Conservation (phyloP, 2,329 filamentous ascomycete species). For the Paramyrothecium roridum region DNA sequence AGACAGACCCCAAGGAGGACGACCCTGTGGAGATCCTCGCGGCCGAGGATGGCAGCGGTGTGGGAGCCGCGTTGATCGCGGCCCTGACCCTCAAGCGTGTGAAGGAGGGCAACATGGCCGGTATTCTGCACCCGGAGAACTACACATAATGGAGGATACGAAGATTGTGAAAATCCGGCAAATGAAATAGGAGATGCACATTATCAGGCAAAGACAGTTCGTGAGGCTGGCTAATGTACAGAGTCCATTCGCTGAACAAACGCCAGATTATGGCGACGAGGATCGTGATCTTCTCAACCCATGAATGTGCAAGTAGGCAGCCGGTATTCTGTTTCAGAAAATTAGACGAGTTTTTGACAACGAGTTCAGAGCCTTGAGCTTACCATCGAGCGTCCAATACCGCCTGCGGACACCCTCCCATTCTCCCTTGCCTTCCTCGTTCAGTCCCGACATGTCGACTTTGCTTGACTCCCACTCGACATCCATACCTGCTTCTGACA, state of each 20-base stretch:
- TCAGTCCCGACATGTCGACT: constrained; percentile 65
- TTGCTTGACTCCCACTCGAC: constrained; percentile 78
- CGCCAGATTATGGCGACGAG: background rate
- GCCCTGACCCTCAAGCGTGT: constrained; percentile 64
- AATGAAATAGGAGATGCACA: background rate
- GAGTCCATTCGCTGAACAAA: background rate
- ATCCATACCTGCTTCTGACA: constrained; percentile 85
- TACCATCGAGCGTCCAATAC: constrained; percentile 83
- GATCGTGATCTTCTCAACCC: constrained; percentile 38
- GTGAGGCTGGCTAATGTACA: background rate
- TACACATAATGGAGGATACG: constrained; percentile 33
- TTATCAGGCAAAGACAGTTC: background rate
- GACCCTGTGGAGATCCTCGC: constrained; percentile 85
- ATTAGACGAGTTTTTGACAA: constrained; percentile 13
- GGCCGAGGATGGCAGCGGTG: constrained; percentile 93
- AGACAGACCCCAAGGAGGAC: constrained; percentile 65
- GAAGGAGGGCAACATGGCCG: constrained; percentile 59
- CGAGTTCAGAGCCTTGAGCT: constrained; percentile 24
- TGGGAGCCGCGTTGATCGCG: constrained; percentile 94
- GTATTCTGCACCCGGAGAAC: constrained; percentile 64
- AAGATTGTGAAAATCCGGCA: background rate
- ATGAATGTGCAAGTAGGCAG: constrained; percentile 74
- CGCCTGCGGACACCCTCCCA: constrained; percentile 87
- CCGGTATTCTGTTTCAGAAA: constrained; percentile 56
- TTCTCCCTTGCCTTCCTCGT: constrained; percentile 65